Percentiles rank a stretch among this genome's conserved stretches.
Evolutionary conservation across 768 basidiomycete species (phyloP).

Genomic region (Naganishia friedmannii): DNA sequence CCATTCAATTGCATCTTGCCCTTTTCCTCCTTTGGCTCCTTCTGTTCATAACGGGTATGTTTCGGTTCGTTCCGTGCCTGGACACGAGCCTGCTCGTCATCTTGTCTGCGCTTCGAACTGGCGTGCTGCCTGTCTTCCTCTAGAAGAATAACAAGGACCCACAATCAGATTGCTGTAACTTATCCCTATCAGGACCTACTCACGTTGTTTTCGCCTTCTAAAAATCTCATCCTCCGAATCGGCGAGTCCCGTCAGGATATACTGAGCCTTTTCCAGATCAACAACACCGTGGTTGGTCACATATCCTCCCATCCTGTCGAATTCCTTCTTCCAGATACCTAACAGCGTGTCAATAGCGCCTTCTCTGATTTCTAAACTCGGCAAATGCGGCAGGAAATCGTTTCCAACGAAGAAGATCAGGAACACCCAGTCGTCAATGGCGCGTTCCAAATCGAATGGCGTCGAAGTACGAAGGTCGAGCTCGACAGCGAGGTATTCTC

Average conservation of each 20-base stretch:
- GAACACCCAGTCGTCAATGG: constrained; percentile 99
- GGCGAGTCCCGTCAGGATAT: constrained; percentile 95
- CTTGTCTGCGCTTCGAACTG: constrained; percentile 80
- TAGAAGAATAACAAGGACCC: constrained; percentile 46
- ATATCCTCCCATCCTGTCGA: constrained; percentile 96
- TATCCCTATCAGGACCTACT: constrained; percentile 50
- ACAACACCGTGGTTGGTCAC: constrained; percentile 87
- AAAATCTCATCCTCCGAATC: constrained; percentile 94
- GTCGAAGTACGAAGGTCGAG: constrained; percentile 72
- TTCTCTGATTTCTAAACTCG: constrained; percentile 96
- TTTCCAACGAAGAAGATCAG: constrained; percentile 99
- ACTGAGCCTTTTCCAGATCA: constrained; percentile 78
- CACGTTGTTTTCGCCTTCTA: constrained; percentile 83
- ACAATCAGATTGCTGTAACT: neutral
- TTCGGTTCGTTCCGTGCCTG: constrained; percentile 53
- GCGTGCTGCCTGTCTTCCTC: constrained; percentile 92
- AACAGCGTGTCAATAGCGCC: constrained; percentile 96
- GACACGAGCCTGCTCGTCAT: constrained; percentile 54
- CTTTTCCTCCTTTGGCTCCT: constrained; percentile 16
- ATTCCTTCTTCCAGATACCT: constrained; percentile 89
- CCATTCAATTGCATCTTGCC: constrained; percentile 48
- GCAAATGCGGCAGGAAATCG: constrained; percentile 97
- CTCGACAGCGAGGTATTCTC: constrained; percentile 97
- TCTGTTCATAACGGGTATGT: constrained; percentile 3
- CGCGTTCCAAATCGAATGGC: constrained; percentile 87